Conservation (phyloP, 176 grass and related monocot genomes). For the Oryza brachyantha region DNA sequence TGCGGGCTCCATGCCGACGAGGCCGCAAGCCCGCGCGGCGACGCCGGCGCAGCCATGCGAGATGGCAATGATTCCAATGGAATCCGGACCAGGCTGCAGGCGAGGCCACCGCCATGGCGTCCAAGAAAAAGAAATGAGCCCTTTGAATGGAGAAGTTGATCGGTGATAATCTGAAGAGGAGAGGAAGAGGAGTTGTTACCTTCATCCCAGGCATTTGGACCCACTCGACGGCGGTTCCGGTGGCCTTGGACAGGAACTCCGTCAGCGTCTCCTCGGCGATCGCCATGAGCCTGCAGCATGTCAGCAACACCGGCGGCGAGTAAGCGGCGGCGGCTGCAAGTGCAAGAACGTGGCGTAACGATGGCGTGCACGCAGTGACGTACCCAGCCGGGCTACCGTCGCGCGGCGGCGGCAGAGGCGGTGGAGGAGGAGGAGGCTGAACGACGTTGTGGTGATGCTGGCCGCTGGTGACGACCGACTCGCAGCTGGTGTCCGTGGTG, state of each 20-base stretch:
- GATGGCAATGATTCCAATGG: constrained; percentile 99
- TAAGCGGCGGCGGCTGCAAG: neutral
- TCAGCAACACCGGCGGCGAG: neutral
- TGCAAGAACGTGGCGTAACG: neutral
- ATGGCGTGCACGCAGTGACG: neutral
- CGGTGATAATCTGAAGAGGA: neutral
- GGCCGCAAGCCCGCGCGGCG: constrained; percentile 88
- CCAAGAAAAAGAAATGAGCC: too few species aligned
- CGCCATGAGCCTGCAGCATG: constrained; percentile 57
- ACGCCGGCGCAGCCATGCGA: constrained; percentile 88
- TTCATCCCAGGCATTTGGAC: constrained; percentile 94
- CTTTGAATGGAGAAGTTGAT: neutral
- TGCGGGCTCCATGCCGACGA: constrained; percentile 85
- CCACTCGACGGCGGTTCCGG: constrained; percentile 83
- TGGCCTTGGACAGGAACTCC: constrained; percentile 88
- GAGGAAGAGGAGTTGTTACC: constrained; percentile 1
- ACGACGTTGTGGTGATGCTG: constrained; percentile 50
- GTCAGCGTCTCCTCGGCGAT: constrained; percentile 74
- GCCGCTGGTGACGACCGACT: constrained; percentile 70
- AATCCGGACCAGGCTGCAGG: constrained; percentile 99
- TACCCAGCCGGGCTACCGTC: constrained; percentile 66
- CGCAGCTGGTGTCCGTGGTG: constrained; percentile 68
- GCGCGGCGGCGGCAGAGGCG: constrained; percentile 35
- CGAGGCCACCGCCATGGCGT: neutral
- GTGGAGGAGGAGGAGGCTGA: too few species aligned